These are phyloP conservation scores for Drechmeria coniospora DNA, from an alignment of 2,329 filamentous ascomycete genomes.

Conservation along the genomic window DNA sequence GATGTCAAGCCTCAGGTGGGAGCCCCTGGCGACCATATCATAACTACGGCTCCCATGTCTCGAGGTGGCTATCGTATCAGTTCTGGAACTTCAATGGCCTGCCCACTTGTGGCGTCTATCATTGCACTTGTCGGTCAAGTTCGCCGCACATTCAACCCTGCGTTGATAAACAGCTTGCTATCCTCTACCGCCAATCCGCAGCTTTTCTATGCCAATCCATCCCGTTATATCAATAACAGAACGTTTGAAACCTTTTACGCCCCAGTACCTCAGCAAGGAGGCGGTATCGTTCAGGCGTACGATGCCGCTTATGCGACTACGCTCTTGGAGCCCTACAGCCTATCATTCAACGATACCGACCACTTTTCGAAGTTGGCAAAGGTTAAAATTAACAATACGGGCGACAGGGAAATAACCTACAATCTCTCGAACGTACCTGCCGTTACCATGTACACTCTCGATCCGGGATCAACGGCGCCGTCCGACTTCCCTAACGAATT, in stretches of 20 bases:
- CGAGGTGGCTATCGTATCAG: constrained; percentile 32
- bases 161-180: constrained; percentile 30
- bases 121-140: constrained; percentile 36
- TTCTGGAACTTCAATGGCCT: constrained; percentile 44
- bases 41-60: constrained; percentile 37
- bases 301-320: no score
- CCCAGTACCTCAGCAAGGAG: constrained; percentile 45
- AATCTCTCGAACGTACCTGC: no score
- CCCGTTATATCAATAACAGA: no score
- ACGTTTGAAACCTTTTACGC: constrained; percentile 27
- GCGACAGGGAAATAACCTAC: no score
- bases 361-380: no score
- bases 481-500: no score
- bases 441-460: no score
- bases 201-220: constrained; percentile 32
- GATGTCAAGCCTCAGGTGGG: constrained; percentile 38
- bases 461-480: no score
- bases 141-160: constrained; percentile 31
- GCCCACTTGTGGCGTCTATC: constrained; percentile 37
- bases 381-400: no score
- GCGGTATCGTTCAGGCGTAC: no score
- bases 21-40: constrained; percentile 37
- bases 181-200: constrained; percentile 33
- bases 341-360: no score
- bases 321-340: no score